Conservation (phyloP, 225 moss, liverwort and hornwort genomes). For the Physcomitrium patens region DNA sequence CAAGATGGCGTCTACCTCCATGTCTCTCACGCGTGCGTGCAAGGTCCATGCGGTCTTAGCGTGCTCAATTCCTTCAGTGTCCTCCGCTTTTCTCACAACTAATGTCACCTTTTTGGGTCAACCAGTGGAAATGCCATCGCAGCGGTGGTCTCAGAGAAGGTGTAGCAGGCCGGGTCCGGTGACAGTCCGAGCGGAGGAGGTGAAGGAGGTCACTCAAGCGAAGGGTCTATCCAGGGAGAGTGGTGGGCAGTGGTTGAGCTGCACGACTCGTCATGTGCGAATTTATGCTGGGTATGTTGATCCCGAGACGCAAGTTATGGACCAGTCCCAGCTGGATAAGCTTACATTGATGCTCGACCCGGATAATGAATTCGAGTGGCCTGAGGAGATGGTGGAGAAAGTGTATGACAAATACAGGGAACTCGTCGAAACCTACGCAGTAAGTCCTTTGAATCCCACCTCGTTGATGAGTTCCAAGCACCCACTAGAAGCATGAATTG, state of each 20-base stretch:
- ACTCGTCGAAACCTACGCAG: slow-evolving; percentile 81
- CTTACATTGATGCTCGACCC: slow-evolving; percentile 94
- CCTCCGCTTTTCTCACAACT: slow-evolving; percentile 14
- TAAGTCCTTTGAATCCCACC: slow-evolving; percentile 40
- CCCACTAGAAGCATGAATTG: too few relatives aligned
- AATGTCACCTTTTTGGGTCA: slow-evolving; percentile 25
- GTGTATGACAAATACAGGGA: slow-evolving; percentile 75
- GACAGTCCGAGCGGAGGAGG: slow-evolving; percentile 51
- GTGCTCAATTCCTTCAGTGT: slow-evolving; percentile 8
- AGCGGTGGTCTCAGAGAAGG: slow-evolving; percentile 14
- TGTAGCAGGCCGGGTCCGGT: slow-evolving; percentile 33
- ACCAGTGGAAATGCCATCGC: slow-evolving; percentile 35
- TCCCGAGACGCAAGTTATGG: slow-evolving; percentile 69
- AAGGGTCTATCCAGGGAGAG: slow-evolving; percentile 62
- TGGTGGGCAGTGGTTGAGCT: slow-evolving; percentile 95
- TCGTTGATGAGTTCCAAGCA: not conserved
- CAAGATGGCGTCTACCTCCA: slow-evolving; percentile 44
- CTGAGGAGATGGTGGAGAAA: slow-evolving; percentile 73
- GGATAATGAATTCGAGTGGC: slow-evolving; percentile 92
- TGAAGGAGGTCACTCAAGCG: slow-evolving; percentile 51
- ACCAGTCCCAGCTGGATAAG: slow-evolving; percentile 94
- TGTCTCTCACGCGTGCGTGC: slow-evolving; percentile 35
- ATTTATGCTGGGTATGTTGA: slow-evolving; percentile 80
- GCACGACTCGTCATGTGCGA: slow-evolving; percentile 90
- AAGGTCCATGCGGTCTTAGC: slow-evolving; percentile 12